Evolutionary conservation across 75 land plant species (phyloP), one percentile per base, ranked within the genome.

Genomic region (Pinus tabuliformis): DNA sequence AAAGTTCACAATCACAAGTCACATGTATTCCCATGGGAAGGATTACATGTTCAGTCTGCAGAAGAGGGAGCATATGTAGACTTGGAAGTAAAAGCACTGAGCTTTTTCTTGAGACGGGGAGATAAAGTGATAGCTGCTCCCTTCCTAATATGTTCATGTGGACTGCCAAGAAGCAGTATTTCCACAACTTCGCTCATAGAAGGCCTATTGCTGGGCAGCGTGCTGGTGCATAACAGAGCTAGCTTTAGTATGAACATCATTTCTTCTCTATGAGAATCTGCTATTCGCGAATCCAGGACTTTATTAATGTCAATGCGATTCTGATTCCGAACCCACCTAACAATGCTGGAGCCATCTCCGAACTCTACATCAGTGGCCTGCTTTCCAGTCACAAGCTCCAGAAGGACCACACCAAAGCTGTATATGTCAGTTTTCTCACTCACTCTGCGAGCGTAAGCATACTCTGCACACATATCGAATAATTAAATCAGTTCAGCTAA

Each of bases 381-480:
- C 74, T 57, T 81, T 18, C 82, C 82, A 15, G 79, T 81, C 36
- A 81, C 26, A 26, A 81, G 80, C 82, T 81, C 82, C 80, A 77
- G 60, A 15, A 81, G 82, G 62, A 81, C 82, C 60, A 81, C 82
- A 22, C 82, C 82, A 59, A 77, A 81, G 65, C 82, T 81, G 81
- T 81, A 81, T 45, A 81, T 81, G 37, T 81, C 82, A 42, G 80
- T 77, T 74, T 81, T 81, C 80, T 81, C 82, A 37, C 63, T 77
- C 16, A 81, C 56, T 65, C 77, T 81, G 28, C 77, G 73, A 16
- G 80, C 71, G 80, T 81, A 81, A 3, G 81, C 81, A 70, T 77
- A 81, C 61, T 81, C 82, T 81, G 82, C 80, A 73, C 70, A 66
- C 66, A 63, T 17, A 66, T 66, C 20, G 20, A n/a, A 20, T 6